Evolutionary conservation across 139 green algal species (phyloP), one percentile per base, ranked within the genome.

Genomic region (Picochlorum sp.): DNA sequence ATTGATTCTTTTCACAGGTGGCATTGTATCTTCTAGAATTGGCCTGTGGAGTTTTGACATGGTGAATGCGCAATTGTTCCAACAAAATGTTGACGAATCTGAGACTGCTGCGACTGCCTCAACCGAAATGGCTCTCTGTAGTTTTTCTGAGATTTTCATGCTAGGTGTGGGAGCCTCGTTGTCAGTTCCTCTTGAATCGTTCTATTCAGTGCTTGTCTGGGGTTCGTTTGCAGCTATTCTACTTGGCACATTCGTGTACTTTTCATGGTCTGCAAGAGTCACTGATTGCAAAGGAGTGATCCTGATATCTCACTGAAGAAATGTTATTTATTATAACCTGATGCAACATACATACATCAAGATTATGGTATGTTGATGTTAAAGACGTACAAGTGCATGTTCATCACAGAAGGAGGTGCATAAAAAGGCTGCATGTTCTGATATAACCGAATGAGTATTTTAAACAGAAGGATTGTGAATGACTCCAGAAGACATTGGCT

Each of bases 41-140:
- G 76, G 75, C n/a, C 38, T 82, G 30, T 83, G 76, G 76, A 62
- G 41, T 38, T 83, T 66, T 46, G 76, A 83, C 32, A 80, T 83
- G 75, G 57, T 73, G 16, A 77, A 83, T 64, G 51, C 69, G 0
- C 76, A 83, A 49, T 64, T 82, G 11, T 74, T 80, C 46, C 72
- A 80, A 64, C 72, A 82, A 37, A 75, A 57, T 6, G 75, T 82
- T 41, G 23, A 64, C 14, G 59, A 64, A 3, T 49, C 34, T 3
- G 72, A 77, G 30, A 69, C 72, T 3, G 65, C 75, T 23, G 74
- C 66, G 3, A 69, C 80, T 9, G 71, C 61, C 5, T 64, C 64
- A 30, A 69, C 70, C 15, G 76, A 83, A 34, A 72, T 82, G 56
- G 72, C 76, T 15, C 51, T 83, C 14, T 83, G 76, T 52, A 73